Conservation (phyloP, 2,329 filamentous ascomycete genomes). For the Dendrostoma leiphaemia region DNA sequence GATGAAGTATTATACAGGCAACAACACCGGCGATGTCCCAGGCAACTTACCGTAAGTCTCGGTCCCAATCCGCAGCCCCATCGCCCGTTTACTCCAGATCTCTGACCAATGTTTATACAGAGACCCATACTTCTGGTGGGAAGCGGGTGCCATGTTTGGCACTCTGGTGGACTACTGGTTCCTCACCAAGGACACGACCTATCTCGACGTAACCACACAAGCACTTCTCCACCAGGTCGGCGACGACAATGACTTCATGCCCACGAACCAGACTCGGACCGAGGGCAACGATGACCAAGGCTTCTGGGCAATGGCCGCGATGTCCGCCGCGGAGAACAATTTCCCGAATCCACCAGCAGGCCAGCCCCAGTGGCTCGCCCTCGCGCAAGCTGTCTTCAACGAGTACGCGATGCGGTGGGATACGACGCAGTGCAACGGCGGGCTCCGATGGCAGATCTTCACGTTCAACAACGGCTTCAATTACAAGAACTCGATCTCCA, state of each 20-base stretch:
- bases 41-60: slow-evolving; percentile 48
- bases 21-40: slow-evolving; percentile 56
- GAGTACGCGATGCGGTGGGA: slow-evolving; percentile 74
- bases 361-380: slow-evolving; percentile 71
- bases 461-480: slow-evolving; percentile 69
- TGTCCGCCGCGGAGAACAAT: slow-evolving; percentile 74
- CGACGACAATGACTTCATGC: slow-evolving; percentile 62
- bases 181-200: slow-evolving; percentile 63
- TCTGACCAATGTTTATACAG: slow-evolving; percentile 40
- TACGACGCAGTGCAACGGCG: slow-evolving; percentile 62
- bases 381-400: slow-evolving; percentile 79
- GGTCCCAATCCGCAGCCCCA: background rate
- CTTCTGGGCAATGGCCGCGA: slow-evolving; percentile 82
- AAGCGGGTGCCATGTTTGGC: slow-evolving; percentile 70
- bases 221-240: slow-evolving; percentile 61
- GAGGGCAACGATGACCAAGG: slow-evolving; percentile 74
- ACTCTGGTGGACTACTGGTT: slow-evolving; percentile 71
- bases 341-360: slow-evolving; percentile 66
- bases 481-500: slow-evolving; percentile 68
- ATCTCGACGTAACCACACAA: slow-evolving; percentile 58
- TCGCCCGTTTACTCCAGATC: background rate
- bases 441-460: slow-evolving; percentile 84
- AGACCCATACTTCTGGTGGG: slow-evolving; percentile 52
- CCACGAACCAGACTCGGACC: slow-evolving; percentile 59
- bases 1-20: slow-evolving; percentile 53